Evolutionary conservation across 2,329 filamentous ascomycete genomes (phyloP).

Genomic region (Fusarium longipes): DNA sequence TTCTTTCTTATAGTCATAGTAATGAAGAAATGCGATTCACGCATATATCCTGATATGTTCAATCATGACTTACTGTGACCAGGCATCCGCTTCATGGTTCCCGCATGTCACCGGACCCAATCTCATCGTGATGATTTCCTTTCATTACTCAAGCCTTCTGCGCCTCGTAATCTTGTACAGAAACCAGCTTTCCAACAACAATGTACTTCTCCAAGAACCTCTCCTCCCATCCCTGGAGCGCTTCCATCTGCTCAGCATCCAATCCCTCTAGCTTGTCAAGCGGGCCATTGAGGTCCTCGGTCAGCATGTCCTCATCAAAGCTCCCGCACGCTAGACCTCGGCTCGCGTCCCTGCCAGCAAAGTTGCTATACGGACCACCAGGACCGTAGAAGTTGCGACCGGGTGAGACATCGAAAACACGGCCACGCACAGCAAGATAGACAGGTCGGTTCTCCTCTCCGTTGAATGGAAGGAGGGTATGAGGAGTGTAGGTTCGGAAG

Average conservation of each 20-base stretch:
- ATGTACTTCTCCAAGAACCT: conserved; percentile 94
- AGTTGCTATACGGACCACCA: conserved; percentile 94
- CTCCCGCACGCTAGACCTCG: conserved; percentile 89
- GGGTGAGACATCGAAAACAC: conserved; percentile 87
- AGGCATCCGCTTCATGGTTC: neutral
- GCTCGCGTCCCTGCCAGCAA: conserved; percentile 91
- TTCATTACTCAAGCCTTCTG: conserved; percentile 28
- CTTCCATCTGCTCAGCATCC: conserved; percentile 80
- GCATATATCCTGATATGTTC: conserved; percentile 7
- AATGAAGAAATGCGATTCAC: conserved; percentile 38
- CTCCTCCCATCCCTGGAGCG: conserved; percentile 91
- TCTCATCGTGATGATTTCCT: neutral
- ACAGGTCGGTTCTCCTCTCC: conserved; percentile 79
- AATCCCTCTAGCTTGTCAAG: conserved; percentile 81
- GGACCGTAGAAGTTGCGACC: conserved; percentile 97
- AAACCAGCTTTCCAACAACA: conserved; percentile 87
- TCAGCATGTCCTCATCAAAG: conserved; percentile 96
- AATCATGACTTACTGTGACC: neutral
- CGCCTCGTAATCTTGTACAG: conserved; percentile 55
- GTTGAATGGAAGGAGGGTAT: conserved; percentile 86
- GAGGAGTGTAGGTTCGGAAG: conserved; percentile 78
- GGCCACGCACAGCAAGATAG: conserved; percentile 90
- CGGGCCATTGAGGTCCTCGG: conserved; percentile 85
- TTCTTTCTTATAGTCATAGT: conserved; percentile 37
- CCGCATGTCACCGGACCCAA: neutral